Evolutionary conservation across 2,329 filamentous ascomycete genomes (phyloP).

Genomic region (Ophiocordyceps camponoti-rufipedis): DNA sequence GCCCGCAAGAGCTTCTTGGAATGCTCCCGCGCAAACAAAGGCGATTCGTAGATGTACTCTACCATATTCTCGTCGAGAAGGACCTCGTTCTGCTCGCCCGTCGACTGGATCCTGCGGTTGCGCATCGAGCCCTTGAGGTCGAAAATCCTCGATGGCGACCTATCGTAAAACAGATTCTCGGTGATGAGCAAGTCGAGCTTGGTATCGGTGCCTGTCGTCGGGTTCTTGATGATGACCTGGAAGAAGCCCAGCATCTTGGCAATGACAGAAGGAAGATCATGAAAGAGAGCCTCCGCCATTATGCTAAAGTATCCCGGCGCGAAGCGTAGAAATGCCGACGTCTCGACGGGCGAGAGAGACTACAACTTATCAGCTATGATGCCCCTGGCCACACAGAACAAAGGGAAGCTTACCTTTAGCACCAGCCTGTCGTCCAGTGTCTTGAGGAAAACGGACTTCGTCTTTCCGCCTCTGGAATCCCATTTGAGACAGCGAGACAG

Average conservation of each 20-base stretch:
- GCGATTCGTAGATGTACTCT: conserved; percentile 95
- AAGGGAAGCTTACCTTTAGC: conserved; percentile 39
- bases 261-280: conserved; percentile 87
- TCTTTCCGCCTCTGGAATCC: conserved; percentile 96
- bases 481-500: conserved; percentile 91
- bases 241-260: conserved; percentile 99
- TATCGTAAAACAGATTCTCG: conserved; percentile 96
- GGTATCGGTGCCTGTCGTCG: conserved; percentile 76
- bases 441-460: conserved; percentile 92
- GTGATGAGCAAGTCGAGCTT: conserved; percentile 89
- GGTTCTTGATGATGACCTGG: conserved; percentile 93
- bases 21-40: conserved; percentile 86
- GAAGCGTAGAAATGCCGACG: conserved; percentile 84
- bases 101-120: conserved; percentile 91
- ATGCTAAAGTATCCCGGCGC: conserved; percentile 95
- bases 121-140: conserved; percentile 97
- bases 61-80: conserved; percentile 97
- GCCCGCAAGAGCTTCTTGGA: conserved; percentile 83
- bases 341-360: conserved; percentile 77
- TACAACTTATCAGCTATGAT: conserved; percentile 19
- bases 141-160: conserved; percentile 74
- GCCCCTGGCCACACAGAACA: too few species aligned
- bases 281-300: conserved; percentile 91
- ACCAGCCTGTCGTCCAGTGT: conserved; percentile 90
- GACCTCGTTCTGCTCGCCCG: conserved; percentile 90